Base-by-base conservation (phyloP, 2,329 filamentous ascomycete genomes). In the Gnomoniopsis smithogilvyi region DNA sequence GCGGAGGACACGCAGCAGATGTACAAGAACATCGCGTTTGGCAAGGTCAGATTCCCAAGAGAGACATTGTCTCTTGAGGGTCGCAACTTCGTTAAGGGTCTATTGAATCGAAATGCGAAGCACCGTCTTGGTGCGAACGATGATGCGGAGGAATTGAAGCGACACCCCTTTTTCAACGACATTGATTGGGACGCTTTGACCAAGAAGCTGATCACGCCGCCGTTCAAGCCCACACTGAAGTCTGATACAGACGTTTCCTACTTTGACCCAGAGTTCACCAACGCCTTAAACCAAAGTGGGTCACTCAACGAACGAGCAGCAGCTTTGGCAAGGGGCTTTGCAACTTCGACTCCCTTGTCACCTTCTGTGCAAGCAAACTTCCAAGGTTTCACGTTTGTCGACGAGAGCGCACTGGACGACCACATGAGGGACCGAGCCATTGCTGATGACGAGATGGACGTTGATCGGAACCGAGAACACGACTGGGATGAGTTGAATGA, bases 21-120 rank as follows among this genome's bases (percentile, higher is more conserved):
- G 95, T 99, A 99, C 80, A 99, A 99, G 81, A 99, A 99, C 78
- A 99, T 99, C 72, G 95, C 95, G 0, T 99, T 99, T 70, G 95
- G 95, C 71, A 99, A 99, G 73, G 95, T 99, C 59, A 85, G 95
- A 62, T 99, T 99, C 73, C 95, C 95, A 8, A 86, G 93, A 65
- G 95, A 99, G 73, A 96, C 95, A 1, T 79, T 99, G 34, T 97
- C 92, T 62, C 89, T 92, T 45, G 95, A 99, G 74, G 95, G 95
- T 60, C 86, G 95, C 60, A 98, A 96, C 75, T 99, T 99, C 69
- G 95, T 99, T 70, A 99, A 99, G 80, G 95, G 95, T 21, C 78
- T 99, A 63, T 84, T 99, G 57, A 99, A 99, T 78, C 87, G 95
- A 70, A 99, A 99, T 73, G 95, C 95, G 51, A 96, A 92, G 75